Base-by-base conservation (phyloP, 169 alveolate species). In the Cryptosporidium viatorum region DNA sequence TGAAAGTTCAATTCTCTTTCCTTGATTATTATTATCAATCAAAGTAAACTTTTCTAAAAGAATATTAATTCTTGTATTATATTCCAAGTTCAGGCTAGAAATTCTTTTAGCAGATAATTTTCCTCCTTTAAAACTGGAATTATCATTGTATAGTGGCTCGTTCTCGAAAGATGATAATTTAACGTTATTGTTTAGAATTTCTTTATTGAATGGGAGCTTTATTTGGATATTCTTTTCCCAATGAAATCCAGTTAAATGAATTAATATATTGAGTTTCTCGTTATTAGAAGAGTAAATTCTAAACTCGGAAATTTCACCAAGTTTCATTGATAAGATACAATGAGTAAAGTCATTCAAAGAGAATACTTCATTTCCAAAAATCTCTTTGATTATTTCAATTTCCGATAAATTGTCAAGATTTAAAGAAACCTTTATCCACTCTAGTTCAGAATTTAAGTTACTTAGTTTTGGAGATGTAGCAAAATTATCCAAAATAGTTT, bases 301-400 rank as follows among this genome's bases (percentile, higher is more conserved):
- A 62, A 80, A 26, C 39, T 80, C 80, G 6, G 89, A 80, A n/a
- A 62, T 60, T 55, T 80, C 89, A 12, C 75, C 75, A 23, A 80
- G 43, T 43, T 35, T 80, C 89, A 62, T 80, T 7, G 80, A 60
- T n/a, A 65, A 29, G 0, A 65, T 62, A 12, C 62, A 59, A 23
- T 33, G 7, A 16, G 37, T 55, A 7, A 73, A 58, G 33, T 73
- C 71, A 39, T n/a, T 39, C 26, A 69, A 3, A 35, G 33, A 0
- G 18, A 55, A 9, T 23, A 10, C n/a, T 35, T 50, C 21, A 23
- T 73, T 23, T 45, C 51, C 35, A 59, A 16, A 45, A 3, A 45
- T 43, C 31, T 43, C n/a, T 26, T 43, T 45, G 18, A 21, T 31
- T 70, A 14, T 33, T 23, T 29, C 9, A 6, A 14, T 35, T 51